Conservation (phyloP, 495 filamentous ascomycete genomes). For the Tuber umbilicatum region DNA sequence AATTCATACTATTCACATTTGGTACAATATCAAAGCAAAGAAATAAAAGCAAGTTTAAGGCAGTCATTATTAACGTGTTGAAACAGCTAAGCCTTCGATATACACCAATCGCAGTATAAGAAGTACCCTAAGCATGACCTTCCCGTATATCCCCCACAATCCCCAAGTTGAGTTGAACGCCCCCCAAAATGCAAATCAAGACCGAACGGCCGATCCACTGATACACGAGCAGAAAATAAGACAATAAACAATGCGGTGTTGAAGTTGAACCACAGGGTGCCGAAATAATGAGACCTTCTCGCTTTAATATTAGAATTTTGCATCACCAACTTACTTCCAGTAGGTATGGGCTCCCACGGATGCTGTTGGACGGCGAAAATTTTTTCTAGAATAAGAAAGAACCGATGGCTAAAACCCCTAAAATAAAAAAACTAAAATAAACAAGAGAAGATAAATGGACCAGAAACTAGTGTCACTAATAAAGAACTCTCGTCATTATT, state of each 20-base stretch:
- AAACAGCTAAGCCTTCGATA: background rate
- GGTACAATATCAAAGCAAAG: background rate
- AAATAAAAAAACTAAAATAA: background rate
- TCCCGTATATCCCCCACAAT: background rate
- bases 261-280: background rate
- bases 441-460: background rate
- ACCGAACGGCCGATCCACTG: background rate
- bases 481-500: conserved; percentile 80
- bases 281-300: background rate
- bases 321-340: background rate
- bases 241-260: background rate
- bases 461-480: conserved; percentile 46
- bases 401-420: background rate
- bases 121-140: background rate
- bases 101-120: background rate
- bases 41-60: background rate
- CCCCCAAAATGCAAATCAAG: background rate
- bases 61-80: background rate
- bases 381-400: background rate
- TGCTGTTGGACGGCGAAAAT: background rate
- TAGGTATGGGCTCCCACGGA: background rate
- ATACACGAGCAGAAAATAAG: background rate
- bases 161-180: conserved; percentile 1
- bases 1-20: background rate
- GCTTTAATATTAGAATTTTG: background rate